Conservation (phyloP, 768 basidiomycete species). For the Mycena venus region DNA sequence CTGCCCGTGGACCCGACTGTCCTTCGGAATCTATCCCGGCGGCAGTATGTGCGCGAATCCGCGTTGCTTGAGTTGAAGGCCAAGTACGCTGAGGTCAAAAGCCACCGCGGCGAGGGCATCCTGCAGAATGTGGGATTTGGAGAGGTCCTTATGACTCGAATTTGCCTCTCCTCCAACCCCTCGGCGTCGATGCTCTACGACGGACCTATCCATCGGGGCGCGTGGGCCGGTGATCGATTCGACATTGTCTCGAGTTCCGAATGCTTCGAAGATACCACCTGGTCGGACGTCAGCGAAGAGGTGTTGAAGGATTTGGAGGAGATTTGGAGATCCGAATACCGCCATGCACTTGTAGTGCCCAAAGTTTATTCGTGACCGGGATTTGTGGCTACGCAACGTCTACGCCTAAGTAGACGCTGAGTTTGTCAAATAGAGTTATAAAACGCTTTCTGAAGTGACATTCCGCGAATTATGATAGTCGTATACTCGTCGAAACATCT, state of each 20-base stretch:
- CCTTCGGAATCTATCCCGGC: conserved; percentile 4
- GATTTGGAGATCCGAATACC: too few relatives aligned
- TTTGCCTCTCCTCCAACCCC: conserved; percentile 31
- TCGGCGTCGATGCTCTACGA: conserved; percentile 15
- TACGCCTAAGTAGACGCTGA: too few relatives aligned
- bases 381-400: too few relatives aligned
- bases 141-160: conserved; percentile 14
- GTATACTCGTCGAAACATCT: too few relatives aligned
- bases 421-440: too few relatives aligned
- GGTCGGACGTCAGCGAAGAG: conserved; percentile 13
- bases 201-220: conserved; percentile 31
- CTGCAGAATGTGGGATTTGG: background rate
- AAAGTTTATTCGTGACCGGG: too few relatives aligned
- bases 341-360: too few relatives aligned
- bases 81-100: background rate
- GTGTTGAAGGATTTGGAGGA: conserved; percentile 7
- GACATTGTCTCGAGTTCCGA: conserved; percentile 14
- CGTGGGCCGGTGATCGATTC: conserved; percentile 39
- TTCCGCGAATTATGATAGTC: too few relatives aligned
- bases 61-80: background rate
- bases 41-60: background rate
- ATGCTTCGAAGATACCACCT: background rate
- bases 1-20: background rate
- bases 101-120: background rate
- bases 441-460: too few relatives aligned